Evolutionary conservation across 345 rosid genomes (phyloP), one percentile per base, ranked within the genome.

Genomic region (Ceriops zippeliana): DNA sequence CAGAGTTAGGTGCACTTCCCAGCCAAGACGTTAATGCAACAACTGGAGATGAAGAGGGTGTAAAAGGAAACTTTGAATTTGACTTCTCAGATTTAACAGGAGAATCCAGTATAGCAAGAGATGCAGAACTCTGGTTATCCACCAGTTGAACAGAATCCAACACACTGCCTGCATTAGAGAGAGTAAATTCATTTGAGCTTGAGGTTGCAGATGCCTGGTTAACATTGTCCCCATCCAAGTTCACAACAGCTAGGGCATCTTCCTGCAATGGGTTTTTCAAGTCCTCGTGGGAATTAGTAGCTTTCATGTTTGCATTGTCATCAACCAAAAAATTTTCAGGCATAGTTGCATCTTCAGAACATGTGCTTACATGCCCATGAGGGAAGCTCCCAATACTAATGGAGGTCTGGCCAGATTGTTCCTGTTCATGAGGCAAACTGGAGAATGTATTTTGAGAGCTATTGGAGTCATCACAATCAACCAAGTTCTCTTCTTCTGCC

Each of bases 361-460:
- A 80, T 76, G 93, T 72, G 83, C 98, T 90, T 73, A 78, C 86
- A 79, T 87, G 97, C 66, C 80, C 97, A 65, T 85, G 93, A 63
- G 95, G 96, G 68, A 85, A 92, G 92, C 98, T 92, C 77, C 93
- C 91, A 69, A 81, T 77, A 80, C 98, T 89, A 68, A 89, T 84
- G 57, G 98, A 92, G 70, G 98, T 85, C 74, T 89, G 90, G 57
- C 80, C 77, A 62, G 97, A 92, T 82, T 84, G 92, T 73, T 80
- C 96, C 63, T 83, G 93, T 42, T 90, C 98, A 69, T 66, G 90
- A 72, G 91, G 98, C 90, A 92, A 82, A 85, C 91, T 86, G 68
- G 98, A 83, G 74, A 84, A 84, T 22, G 90, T 83, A 77, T 91
- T 90, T 71, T 87, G 96, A 53, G 97, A 89, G 80, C 97, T 86